Evolutionary conservation across 208 protist species (phyloP).

Genomic region (Leptomonas pyrrhocoris): DNA sequence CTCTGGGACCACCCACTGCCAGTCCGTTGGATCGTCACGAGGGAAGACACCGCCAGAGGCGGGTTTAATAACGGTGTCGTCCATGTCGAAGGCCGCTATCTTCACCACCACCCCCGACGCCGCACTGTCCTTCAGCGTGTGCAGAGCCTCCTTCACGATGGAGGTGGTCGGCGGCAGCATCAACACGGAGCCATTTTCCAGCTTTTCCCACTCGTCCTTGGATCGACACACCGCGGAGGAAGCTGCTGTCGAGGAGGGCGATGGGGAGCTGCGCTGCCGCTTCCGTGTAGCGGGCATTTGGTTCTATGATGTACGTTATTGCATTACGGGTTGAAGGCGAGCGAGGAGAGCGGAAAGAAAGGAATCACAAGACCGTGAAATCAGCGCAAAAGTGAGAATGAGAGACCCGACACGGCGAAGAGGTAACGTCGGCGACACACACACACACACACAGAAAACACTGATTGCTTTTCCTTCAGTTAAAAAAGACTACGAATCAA

Average conservation of each 20-base stretch:
- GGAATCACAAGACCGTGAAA: too few species aligned
- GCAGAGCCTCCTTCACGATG: conserved; percentile 15
- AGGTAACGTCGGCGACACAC: too few species aligned
- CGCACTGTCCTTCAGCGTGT: background rate
- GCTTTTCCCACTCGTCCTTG: conserved; percentile 31
- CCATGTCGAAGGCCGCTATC: conserved; percentile 79
- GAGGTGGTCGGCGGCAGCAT: conserved; percentile 34
- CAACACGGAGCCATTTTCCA: conserved; percentile 40
- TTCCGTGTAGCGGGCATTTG: conserved; percentile 18
- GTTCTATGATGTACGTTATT: background rate
- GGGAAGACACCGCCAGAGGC: conserved; percentile 63
- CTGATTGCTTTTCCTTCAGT: too few species aligned
- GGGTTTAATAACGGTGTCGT: conserved; percentile 76
- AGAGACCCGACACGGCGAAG: too few species aligned
- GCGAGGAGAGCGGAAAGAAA: too few species aligned
- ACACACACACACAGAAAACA: too few species aligned
- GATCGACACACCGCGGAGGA: background rate
- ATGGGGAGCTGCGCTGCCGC: conserved; percentile 17
- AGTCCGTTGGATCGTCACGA: conserved; percentile 62
- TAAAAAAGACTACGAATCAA: too few species aligned
- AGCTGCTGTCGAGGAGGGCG: background rate
- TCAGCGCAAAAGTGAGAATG: too few species aligned
- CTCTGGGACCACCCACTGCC: conserved; percentile 58
- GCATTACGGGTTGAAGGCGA: background rate
- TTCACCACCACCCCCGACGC: conserved; percentile 28